Evolutionary conservation across 768 basidiomycete species (phyloP).

Genomic region (Mycena metata): DNA sequence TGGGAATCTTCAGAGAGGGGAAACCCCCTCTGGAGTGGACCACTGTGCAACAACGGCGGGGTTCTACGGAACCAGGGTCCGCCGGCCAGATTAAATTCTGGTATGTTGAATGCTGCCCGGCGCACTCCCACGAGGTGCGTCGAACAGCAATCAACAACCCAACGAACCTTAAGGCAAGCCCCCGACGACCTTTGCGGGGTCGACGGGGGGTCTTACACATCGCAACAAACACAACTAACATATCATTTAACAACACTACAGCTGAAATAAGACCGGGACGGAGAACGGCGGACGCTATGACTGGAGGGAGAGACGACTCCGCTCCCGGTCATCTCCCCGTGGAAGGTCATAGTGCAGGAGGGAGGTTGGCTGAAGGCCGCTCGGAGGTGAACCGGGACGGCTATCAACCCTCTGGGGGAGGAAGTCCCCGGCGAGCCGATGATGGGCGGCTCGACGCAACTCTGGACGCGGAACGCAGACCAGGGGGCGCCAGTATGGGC

Average conservation of each 20-base stretch:
- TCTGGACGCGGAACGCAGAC: conserved; percentile 5
- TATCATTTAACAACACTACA: not conserved
- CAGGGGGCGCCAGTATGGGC: conserved; percentile 12
- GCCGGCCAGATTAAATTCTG: conserved; percentile 30
- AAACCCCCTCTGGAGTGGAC: not conserved
- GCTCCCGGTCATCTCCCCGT: conserved; percentile 9
- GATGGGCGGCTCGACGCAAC: too few species aligned
- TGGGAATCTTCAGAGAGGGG: not conserved
- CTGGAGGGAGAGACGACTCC: conserved; percentile 1
- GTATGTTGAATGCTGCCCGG: not conserved
- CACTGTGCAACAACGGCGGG: conserved; percentile 25
- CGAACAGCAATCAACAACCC: not conserved
- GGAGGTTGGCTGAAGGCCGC: conserved; percentile 10
- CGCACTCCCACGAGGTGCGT: not conserved
- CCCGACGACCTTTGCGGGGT: conserved; percentile 3
- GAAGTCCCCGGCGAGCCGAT: too few species aligned
- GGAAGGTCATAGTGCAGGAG: conserved; percentile 1
- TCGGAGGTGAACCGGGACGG: too few species aligned
- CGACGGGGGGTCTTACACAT: conserved; percentile 11
- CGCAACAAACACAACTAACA: not conserved
- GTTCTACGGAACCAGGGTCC: conserved; percentile 16
- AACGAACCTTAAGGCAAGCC: not conserved
- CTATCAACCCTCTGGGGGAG: too few species aligned
- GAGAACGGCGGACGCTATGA: not conserved
- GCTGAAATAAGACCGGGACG: not conserved